Base-by-base conservation (phyloP, 345 rosid genomes). In the Arabidopsis suecica region DNA sequence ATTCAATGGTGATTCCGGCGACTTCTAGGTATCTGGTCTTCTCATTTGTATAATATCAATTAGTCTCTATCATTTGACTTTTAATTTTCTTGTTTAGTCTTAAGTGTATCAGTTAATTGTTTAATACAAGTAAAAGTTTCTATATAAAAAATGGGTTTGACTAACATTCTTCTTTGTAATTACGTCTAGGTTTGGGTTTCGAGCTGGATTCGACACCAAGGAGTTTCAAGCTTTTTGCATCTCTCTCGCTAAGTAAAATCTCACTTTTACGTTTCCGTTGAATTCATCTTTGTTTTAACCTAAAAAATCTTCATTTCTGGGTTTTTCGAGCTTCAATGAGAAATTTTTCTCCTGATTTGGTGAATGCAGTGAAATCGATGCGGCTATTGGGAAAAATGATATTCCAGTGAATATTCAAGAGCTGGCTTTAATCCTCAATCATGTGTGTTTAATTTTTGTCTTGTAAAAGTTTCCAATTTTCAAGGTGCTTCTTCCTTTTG, bases 291-390 rank as follows among this genome's bases (percentile, higher is more conserved):
- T 7, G 6, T 12, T 5, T 59, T 49, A 37, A 40, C 59, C 68
- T 51, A 49, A 28, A 30, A 20, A 28, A 1, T 65, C 9, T 33
- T 6, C 23, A 25, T 16, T 65, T 25, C 16, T 49, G 37, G 25
- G 25, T 53, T 40, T 36, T 48, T 5, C 57, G 25, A 7, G 22
- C 12, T 57, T 42, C 34, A 44, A 30, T 45, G 1, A 30, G 9
- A 34, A 20, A 2, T 3, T 38, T 16, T 16, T 22, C 5, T n/a
- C 9, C 8, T 5, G 30, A 30, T 6, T 68, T 61, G 76, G 65
- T 42, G 65, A 78, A 62, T 82, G 68, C 85, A 94, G 96, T 69
- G 91, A 88, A 58, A 91, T 94, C 68, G 98, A 91, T 80, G 81
- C 66, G 41, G 85, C 92, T 1, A 82, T 87, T 79, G 89, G 93